Conservation (phyloP, 495 filamentous ascomycete species). For the Podospora fimiseda region DNA sequence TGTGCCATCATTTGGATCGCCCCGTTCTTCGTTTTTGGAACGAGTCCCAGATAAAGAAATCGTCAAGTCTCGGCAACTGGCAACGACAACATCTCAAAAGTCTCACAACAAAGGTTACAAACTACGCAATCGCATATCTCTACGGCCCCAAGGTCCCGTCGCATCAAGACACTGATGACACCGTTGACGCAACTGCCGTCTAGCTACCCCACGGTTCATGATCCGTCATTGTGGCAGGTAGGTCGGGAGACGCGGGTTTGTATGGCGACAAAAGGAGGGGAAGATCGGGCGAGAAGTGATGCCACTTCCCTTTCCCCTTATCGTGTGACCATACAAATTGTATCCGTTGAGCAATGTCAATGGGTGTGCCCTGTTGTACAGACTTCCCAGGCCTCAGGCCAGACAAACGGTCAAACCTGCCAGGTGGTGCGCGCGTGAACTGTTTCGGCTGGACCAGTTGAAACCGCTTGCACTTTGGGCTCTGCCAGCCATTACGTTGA, state of each 20-base stretch:
- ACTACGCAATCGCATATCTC: not conserved
- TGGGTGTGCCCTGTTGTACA: not conserved
- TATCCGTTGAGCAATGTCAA: not conserved
- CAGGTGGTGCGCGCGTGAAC: not conserved
- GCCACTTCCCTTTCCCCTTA: constrained; percentile 9
- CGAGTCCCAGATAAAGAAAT: not conserved
- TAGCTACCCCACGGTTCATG: too few relatives aligned
- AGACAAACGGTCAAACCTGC: not conserved
- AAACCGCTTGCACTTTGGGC: constrained; percentile 8
- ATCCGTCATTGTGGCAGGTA: too few relatives aligned
- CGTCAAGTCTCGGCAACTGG: not conserved
- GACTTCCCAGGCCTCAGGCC: constrained; percentile 1
- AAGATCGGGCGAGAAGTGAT: constrained; percentile 12
- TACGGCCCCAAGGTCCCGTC: not conserved
- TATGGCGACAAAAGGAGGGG: not conserved
- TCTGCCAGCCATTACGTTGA: too few relatives aligned
- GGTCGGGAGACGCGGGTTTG: not conserved
- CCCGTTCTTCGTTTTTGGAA: not conserved
- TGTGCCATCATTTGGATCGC: not conserved
- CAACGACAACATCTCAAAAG: not conserved
- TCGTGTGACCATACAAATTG: constrained; percentile 13
- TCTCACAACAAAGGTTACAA: not conserved
- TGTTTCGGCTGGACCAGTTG: constrained; percentile 14
- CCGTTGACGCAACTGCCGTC: not conserved
- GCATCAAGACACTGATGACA: not conserved